Evolutionary conservation across 2,329 filamentous ascomycete genomes (phyloP).

Genomic region (Dryadomyces quercivorus): DNA sequence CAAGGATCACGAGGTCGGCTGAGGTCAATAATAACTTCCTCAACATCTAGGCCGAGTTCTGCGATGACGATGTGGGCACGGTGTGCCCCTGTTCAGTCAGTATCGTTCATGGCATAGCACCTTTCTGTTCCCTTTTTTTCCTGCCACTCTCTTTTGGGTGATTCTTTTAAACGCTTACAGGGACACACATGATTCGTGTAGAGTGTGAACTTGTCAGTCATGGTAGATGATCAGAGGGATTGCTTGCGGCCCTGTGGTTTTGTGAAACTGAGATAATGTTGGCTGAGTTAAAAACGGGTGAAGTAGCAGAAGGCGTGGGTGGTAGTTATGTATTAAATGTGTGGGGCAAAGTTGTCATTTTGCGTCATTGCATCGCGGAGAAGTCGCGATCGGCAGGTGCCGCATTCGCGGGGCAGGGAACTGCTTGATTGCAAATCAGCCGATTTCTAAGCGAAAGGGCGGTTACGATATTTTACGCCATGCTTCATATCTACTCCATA

Average conservation of each 20-base stretch:
- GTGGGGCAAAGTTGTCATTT: background rate
- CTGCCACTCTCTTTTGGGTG: background rate
- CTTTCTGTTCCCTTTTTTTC: background rate
- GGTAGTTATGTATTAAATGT: no score
- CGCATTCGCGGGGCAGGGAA: background rate
- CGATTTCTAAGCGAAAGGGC: background rate
- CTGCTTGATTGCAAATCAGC: background rate
- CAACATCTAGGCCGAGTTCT: constrained; percentile 53
- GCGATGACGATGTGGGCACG: constrained; percentile 60
- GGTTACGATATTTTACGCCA: no score
- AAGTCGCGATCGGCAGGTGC: background rate
- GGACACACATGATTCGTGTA: constrained; percentile 15
- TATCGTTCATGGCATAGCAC: background rate
- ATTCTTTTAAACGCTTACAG: constrained; percentile 5
- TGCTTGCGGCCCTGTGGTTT: background rate
- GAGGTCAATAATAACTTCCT: constrained; percentile 64
- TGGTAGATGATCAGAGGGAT: background rate
- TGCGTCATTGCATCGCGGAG: background rate
- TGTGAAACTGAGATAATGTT: background rate
- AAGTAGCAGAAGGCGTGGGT: no score
- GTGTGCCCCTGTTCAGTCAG: constrained; percentile 43
- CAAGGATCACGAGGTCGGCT: constrained; percentile 53
- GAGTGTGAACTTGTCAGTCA: constrained; percentile 11
- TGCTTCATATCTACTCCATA: no score
- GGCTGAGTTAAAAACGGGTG: no score